Evolutionary conservation across 768 basidiomycete species (phyloP), one percentile per base, ranked within the genome.

Genomic region (Leucosporidium creatinivorum): DNA sequence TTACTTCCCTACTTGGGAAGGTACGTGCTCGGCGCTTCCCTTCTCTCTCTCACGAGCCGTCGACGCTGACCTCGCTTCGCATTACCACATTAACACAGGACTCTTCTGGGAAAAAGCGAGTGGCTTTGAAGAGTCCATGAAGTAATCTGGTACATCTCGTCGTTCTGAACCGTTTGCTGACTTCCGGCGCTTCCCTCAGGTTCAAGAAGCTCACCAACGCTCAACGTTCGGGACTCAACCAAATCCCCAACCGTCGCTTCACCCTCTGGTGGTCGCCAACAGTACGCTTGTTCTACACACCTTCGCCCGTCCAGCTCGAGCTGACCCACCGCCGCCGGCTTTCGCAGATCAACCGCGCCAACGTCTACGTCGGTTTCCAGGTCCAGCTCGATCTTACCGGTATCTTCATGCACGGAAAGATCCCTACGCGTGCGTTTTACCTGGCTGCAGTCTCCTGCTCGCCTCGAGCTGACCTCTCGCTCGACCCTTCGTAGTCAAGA

Each of bases 341-440:
- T 51, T 51, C 93, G 30, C 98, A 94, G 0, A 97, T 97, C 82
- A 98, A 98, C 80, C 91, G 96, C 72, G 94, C 96, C 62, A 99
- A 99, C 77, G 93, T 98, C 77, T 96, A 96, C 76, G 93, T 98
- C 78, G 96, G 96, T 85, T 99, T 99, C 90, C 96, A 98, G 78
- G 96, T 99, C 25, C 94, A 98, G 76, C 85, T 99, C 56, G 96
- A 99, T 83, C 79, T 99, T 69, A 99, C 96, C 19, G 93, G 92
- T 75, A 92, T 93, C 69, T 93, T 94, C 83, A 93, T 89, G 88
- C 93, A 96, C 79, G 94, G 94, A 75, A 97, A 99, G 82, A 94
- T 97, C 70, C 93, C 93, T 18, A 96, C 93, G 72, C 39, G 75
- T 74, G 71, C 25, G 26, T 26, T 26, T 13, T 33, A 6, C 6